Base-by-base conservation (phyloP, 2,329 filamentous ascomycete genomes). In the Leptographium flavum region DNA sequence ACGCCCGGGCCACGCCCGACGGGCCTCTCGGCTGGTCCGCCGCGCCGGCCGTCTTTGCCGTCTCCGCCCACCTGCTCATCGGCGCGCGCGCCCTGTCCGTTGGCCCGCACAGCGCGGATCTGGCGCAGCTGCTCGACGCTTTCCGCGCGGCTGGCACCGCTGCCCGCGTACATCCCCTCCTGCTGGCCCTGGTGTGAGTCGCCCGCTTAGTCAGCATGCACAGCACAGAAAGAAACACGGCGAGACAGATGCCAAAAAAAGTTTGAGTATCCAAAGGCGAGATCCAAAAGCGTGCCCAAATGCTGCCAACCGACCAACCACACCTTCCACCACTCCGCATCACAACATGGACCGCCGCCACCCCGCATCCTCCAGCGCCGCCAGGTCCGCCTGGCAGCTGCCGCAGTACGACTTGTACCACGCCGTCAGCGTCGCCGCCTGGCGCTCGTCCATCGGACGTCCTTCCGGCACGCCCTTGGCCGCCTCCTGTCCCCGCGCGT, bases 11-110 rank as follows among this genome's bases (percentile, higher is more conserved):
- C 3, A 50, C 50, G 19, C 56, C 58, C 1, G 83, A 87, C 55
- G 81, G 81, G 0, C 70, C 81, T 9, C 62, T 93, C 30, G 84
- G 86, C 7, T 87, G 82, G 79, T 73, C 74, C 2, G 79, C 80
- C 1, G 78, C 79, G 46, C 70, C 78, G 1, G 74, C 79, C 27
- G 74, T 80, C 1, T 90, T 87, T 58, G 69, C 71, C 3, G 62
- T 83, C 36, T 74, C 73, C 39, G 63, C 66, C 5, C 63, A 67
- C 14, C 54, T 74, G n/a, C 39, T 73, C n/a, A 53, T 63, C 3
- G 56, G 60, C 23, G 65, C 62, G 1, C 56, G 57, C 19, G 59
- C 63, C 6, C 48, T 73, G 10, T 7, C 30, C 9, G 19, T 6
- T 15, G n/a, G 10, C 15, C n/a, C 2, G 11, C 15, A 3, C 11